Conservation (phyloP, 352 stramenopile genomes). For the Elongisporangium undulatum region DNA sequence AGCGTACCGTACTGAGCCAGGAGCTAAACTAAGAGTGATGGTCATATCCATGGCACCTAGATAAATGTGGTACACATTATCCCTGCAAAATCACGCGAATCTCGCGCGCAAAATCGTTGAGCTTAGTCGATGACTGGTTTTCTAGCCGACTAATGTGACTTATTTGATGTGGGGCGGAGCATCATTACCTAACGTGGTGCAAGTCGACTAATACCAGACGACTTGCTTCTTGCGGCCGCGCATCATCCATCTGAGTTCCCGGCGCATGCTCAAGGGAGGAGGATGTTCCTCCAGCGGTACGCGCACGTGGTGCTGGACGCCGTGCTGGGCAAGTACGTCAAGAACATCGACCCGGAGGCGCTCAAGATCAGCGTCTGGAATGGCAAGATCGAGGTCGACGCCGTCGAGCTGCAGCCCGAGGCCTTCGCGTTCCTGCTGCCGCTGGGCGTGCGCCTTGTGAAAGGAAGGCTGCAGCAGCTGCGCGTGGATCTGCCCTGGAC, state of each 20-base stretch:
- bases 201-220: neutral
- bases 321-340: conserved; percentile 79
- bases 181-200: neutral
- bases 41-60: neutral
- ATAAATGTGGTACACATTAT: neutral
- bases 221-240: neutral
- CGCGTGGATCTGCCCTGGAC: conserved; percentile 75
- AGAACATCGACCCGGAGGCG: conserved; percentile 83
- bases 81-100: neutral
- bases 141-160: neutral
- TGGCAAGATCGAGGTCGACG: conserved; percentile 79
- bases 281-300: conserved; percentile 82
- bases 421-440: conserved; percentile 46
- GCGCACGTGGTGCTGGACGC: conserved; percentile 80
- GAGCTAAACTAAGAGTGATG: neutral
- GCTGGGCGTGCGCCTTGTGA: conserved; percentile 62
- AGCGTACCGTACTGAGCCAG: neutral
- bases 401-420: conserved; percentile 73
- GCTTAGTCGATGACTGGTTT: neutral
- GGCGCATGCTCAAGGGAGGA: neutral
- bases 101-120: neutral
- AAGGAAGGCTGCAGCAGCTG: conserved; percentile 70
- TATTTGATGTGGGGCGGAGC: too few relatives aligned
- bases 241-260: conserved; percentile 2
- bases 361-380: conserved; percentile 86